Conservation (phyloP, 441 rosid genomes). For the Brassica balearica region DNA sequence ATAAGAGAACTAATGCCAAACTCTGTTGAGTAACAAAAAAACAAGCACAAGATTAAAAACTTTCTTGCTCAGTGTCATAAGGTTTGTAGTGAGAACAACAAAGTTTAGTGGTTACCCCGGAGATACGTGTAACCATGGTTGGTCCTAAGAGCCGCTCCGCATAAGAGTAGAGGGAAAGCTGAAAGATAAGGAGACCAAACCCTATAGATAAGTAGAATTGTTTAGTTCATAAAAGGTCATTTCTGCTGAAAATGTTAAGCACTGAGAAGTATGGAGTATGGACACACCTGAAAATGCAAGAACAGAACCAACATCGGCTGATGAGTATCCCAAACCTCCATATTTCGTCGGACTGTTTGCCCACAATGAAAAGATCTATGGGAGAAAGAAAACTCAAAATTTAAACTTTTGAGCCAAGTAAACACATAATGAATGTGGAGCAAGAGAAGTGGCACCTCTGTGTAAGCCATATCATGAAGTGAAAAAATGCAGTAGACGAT, state of each 20-base stretch:
- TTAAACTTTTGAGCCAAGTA: not conserved
- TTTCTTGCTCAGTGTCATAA: conserved; percentile 12
- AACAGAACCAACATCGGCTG: conserved; percentile 73
- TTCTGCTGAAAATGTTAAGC: conserved; percentile 2
- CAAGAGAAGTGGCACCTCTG: conserved; percentile 59
- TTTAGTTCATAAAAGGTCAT: not conserved
- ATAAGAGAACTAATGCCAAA: conserved; percentile 58
- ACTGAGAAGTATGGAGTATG: conserved; percentile 1
- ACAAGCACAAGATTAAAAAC: conserved; percentile 15
- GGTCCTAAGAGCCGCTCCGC: conserved; percentile 69
- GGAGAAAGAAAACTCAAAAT: conserved; percentile 7
- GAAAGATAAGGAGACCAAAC: conserved; percentile 72
- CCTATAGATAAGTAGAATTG: conserved; percentile 49
- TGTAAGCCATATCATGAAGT: conserved; percentile 92
- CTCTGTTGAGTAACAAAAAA: conserved; percentile 47
- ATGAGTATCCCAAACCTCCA: conserved; percentile 78
- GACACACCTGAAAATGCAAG: conserved; percentile 76
- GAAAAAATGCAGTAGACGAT: conserved; percentile 80
- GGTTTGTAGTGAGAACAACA: not conserved
- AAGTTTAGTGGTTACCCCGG: conserved; percentile 56
- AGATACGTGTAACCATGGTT: conserved; percentile 51
- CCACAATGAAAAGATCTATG: conserved; percentile 88
- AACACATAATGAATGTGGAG: not conserved
- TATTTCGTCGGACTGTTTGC: conserved; percentile 75
- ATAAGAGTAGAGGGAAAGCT: conserved; percentile 59